Base-by-base conservation (phyloP, 768 basidiomycete genomes). In the Rhodosporidiobolus odoratus region DNA sequence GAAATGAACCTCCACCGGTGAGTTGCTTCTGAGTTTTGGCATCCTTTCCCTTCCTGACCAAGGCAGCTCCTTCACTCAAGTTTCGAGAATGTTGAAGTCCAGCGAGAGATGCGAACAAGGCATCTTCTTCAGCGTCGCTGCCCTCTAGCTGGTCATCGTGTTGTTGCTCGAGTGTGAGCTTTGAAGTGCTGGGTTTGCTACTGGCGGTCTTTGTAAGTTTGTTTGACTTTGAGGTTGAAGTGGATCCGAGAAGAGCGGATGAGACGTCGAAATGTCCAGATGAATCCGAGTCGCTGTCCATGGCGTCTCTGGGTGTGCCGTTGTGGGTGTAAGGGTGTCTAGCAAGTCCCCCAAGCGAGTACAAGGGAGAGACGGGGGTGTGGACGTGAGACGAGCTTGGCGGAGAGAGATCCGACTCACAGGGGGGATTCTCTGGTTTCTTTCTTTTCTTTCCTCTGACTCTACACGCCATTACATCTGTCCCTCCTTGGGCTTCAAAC, bases 1-100 rank as follows among this genome's bases (percentile, higher is more conserved):
- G 93, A 76, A 96, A 97, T 72, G 92, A 95, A 27, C 93, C 93
- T 38, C 93, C 93, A 40, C 93, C 93, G 19, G 90, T 84, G 76
- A 91, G 88, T 25, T 87, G 78, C 76, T 88, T 90, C 27, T 82
- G 80, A 78, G 89, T 89, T 76, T 89, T 92, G 45, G 66, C 66
- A 52, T 79, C 77, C 43, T 74, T 77, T 19, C 86, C 83, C 75
- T 87, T 89, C 78, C 91, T 94, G 61, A 93, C 80, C 15, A 90
- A 72, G 60, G 88, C 85, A 0, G 87, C 89, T 1, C 91, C 92
- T 50, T 83, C 84, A 78, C 89, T 90, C 16, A 88, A 79, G 77
- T 92, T 85, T 47, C 88, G 82, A 79, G 65, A 66, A 59, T 64
- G 69, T 47, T 66, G 62, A 25, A 74, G 62, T 8, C 19, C 12